Conservation (phyloP, 2,329 filamentous ascomycete species). For the Madurella fahalii region DNA sequence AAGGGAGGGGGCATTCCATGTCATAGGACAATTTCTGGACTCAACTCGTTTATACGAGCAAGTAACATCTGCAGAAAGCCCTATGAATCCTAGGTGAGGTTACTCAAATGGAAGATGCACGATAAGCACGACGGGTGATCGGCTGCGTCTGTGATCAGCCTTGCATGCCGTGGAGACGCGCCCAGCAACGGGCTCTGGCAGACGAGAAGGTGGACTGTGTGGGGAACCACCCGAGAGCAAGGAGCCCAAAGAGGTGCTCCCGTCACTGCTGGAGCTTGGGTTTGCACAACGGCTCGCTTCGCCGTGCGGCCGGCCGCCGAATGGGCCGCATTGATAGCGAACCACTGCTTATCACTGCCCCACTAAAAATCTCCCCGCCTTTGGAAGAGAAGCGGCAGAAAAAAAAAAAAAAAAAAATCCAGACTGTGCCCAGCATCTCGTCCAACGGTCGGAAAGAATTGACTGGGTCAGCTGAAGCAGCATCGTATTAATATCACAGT, state of each 20-base stretch:
- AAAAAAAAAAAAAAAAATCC: too few species aligned
- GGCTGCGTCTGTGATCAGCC: neutral
- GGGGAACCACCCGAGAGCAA: neutral
- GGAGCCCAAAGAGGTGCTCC: neutral
- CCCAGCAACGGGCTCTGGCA: neutral
- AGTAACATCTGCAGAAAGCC: too few species aligned
- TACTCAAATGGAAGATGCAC: neutral
- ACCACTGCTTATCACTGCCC: neutral
- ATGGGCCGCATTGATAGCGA: slow-evolving; percentile 15
- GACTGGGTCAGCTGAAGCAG: too few species aligned
- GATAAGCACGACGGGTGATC: neutral
- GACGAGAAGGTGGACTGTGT: slow-evolving; percentile 2
- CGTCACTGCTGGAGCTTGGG: neutral
- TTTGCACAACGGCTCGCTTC: neutral
- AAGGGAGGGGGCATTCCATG: too few species aligned
- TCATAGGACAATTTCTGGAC: too few species aligned
- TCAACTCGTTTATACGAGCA: too few species aligned
- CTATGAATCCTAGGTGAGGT: too few species aligned
- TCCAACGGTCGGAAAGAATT: too few species aligned
- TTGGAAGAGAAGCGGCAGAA: slow-evolving; percentile 18
- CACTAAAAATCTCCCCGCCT: slow-evolving; percentile 13
- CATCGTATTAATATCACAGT: neutral
- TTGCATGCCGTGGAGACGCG: neutral
- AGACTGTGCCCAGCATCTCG: neutral
- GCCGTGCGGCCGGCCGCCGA: slow-evolving; percentile 10